These are phyloP conservation scores for Arabidopsis suecica DNA, from an alignment of 345 rosid genomes.

Conservation along the genomic window DNA sequence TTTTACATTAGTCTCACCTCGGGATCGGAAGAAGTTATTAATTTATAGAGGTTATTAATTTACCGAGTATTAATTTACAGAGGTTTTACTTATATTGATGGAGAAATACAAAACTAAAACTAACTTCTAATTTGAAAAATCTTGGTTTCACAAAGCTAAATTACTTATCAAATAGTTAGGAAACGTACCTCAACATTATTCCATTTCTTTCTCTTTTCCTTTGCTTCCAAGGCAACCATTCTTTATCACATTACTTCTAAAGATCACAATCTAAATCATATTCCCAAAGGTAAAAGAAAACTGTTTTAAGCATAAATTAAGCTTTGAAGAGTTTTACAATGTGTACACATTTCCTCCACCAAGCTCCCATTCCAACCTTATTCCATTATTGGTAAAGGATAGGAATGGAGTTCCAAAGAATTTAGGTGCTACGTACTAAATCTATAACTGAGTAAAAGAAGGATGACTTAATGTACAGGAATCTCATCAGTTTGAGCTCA, in stretches of 20 bases:
- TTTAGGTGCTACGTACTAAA: constrained; percentile 1
- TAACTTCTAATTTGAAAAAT: no score
- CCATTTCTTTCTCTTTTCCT: neutral
- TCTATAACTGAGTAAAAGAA: constrained; percentile 15
- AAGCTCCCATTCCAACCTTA: constrained; percentile 32
- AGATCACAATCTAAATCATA: constrained; percentile 4
- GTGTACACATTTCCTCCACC: constrained; percentile 29
- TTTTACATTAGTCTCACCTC: no score
- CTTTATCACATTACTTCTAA: constrained; percentile 12
- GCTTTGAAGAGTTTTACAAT: constrained; percentile 28
- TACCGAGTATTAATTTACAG: no score
- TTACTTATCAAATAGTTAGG: neutral
- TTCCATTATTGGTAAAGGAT: constrained; percentile 35
- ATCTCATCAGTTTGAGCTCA: constrained; percentile 22
- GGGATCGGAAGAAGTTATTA: no score
- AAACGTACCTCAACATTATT: constrained; percentile 24
- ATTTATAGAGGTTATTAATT: no score
- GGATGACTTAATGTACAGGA: constrained; percentile 40
- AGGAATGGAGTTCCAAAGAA: constrained; percentile 27
- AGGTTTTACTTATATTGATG: no score
- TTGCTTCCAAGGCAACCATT: constrained; percentile 21
- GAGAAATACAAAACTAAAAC: no score
- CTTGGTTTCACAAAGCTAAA: neutral
- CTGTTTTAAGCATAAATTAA: constrained; percentile 20
- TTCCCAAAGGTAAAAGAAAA: constrained; percentile 13